Conservation (phyloP, 176 grass and related monocot species). For the Carex parvula region DNA sequence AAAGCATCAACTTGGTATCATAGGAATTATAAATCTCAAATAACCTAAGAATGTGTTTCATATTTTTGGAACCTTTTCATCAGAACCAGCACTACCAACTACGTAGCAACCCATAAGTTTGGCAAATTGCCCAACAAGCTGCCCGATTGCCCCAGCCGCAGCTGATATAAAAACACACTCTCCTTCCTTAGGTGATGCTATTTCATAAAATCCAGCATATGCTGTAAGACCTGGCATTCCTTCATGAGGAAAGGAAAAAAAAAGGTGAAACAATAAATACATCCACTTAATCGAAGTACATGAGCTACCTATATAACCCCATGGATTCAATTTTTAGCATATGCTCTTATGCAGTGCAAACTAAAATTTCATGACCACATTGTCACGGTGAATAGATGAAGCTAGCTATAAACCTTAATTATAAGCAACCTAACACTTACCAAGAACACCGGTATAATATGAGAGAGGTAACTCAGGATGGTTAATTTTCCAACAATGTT, state of each 20-base stretch:
- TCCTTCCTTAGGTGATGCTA: slow-evolving; percentile 50
- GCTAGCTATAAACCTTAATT: not conserved
- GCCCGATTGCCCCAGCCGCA: slow-evolving; percentile 61
- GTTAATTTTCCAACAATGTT: slow-evolving; percentile 26
- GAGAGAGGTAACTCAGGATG: slow-evolving; percentile 41
- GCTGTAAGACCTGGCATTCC: slow-evolving; percentile 69
- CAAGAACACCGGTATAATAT: slow-evolving; percentile 43
- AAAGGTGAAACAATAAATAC: not conserved
- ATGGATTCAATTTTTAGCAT: not conserved
- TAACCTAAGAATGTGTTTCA: not conserved
- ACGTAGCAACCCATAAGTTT: slow-evolving; percentile 63
- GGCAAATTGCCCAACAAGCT: slow-evolving; percentile 75
- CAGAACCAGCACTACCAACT: slow-evolving; percentile 59
- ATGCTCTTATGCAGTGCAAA: not conserved
- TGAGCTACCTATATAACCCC: not conserved
- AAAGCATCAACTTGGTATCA: not conserved
- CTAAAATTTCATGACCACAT: too few species aligned
- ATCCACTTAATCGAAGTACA: not conserved
- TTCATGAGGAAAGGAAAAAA: slow-evolving; percentile 13
- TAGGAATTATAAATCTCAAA: not conserved
- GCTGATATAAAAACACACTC: slow-evolving; percentile 60
- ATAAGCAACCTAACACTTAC: slow-evolving; percentile 14
- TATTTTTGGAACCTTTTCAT: slow-evolving; percentile 46
- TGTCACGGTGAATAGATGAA: not conserved
- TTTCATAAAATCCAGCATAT: slow-evolving; percentile 69